Evolutionary conservation across 805 yeast species (phyloP).

Genomic region (Saccharomyces jurei): DNA sequence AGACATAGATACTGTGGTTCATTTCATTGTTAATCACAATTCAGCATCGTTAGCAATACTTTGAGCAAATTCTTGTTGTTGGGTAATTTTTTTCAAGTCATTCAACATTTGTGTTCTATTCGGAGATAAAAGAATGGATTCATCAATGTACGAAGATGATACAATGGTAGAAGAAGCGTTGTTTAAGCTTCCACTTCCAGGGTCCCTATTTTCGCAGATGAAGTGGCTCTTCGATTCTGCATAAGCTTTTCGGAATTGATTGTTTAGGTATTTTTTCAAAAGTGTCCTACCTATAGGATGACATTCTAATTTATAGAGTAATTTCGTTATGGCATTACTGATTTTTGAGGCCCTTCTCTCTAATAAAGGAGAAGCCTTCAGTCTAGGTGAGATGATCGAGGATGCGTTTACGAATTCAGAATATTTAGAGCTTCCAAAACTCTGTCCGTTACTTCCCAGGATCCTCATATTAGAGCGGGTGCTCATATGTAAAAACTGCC

Average conservation of each 20-base stretch:
- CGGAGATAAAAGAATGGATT: not conserved
- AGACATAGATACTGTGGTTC: not conserved
- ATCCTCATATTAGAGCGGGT: not conserved
- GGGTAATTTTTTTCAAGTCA: conserved; percentile 4
- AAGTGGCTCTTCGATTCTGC: not conserved
- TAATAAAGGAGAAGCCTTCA: conserved; percentile 1
- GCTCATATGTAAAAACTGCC: not conserved
- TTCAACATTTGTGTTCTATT: conserved; percentile 1
- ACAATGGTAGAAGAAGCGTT: not conserved
- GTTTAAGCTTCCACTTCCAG: not conserved
- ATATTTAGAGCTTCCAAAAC: not conserved
- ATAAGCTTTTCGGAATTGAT: not conserved
- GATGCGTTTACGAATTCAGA: conserved; percentile 1
- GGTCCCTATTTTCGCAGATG: not conserved
- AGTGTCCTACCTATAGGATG: conserved; percentile 19
- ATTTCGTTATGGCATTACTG: conserved; percentile 8
- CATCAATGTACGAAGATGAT: not conserved
- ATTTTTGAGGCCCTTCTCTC: conserved; percentile 8
- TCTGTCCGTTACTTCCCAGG: not conserved
- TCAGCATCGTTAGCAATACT: not conserved
- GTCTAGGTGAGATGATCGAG: not conserved
- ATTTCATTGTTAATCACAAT: not conserved
- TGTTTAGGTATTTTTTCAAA: conserved; percentile 5
- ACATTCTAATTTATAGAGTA: conserved; percentile 14
- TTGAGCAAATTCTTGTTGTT: not conserved